Evolutionary conservation across 148 eudicot genomes (phyloP), one percentile per base, ranked within the genome.

Genomic region (Amaranthus palmeri): DNA sequence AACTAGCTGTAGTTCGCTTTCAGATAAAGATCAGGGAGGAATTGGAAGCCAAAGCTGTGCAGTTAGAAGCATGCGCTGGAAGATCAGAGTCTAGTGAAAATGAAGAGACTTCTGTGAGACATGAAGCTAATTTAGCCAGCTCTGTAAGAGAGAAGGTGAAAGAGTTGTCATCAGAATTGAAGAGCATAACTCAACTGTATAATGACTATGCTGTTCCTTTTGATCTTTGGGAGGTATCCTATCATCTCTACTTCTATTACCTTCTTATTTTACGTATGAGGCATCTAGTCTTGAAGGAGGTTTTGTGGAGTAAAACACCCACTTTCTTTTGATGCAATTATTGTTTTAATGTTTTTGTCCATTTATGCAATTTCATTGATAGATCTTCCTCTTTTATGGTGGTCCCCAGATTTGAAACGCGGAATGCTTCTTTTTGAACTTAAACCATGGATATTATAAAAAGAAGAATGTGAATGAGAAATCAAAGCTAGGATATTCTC

Each of bases 141-240:
- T 75, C 72, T 55, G 59, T 83, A 72, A 74, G 78, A 60, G 93
- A 90, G 78, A 96, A 92, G 77, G 86, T 75, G 70, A 92, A 88
- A 78, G 97, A 96, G 69, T 76, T 96, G 64, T 92, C 97, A 74
- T 66, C 72, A 77, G 97, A 96, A 77, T 76, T 96, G 81, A 96
- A 86, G 81, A 88, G 77, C 74, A 90, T 96, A 75, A 96, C 99
- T 74, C 90, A 90, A 71, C 83, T 96, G 44, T 96, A 96, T 77
- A 96, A 92, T 77, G 96, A 96, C 48, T 96, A 88, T 82, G 97
- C 97, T 40, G 97, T 90, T 77, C 99, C 97, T 45, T 92, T 83
- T 77, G 99, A 96, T 74, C 90, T 92, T 48, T 96, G 96, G 97
- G 97, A 96, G 99, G 97, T 88, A 83, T n/a, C 36, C 36, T 25